Evolutionary conservation across 2,329 filamentous ascomycete genomes (phyloP).

Genomic region (Orbilia quercus): DNA sequence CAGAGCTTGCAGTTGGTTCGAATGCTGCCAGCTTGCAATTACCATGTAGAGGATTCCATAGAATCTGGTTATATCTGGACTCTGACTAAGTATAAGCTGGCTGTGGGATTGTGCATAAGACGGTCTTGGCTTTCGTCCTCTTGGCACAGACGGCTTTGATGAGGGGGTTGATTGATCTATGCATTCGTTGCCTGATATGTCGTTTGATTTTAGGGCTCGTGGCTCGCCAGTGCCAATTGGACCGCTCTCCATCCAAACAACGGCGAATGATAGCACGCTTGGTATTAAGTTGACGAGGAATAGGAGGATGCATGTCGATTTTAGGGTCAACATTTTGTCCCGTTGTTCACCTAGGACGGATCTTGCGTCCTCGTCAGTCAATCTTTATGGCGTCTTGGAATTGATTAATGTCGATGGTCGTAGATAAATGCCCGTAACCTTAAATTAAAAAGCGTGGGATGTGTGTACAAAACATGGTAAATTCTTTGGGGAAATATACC

Average conservation of each 20-base stretch:
- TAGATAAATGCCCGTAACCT: too few species aligned
- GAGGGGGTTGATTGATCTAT: too few species aligned
- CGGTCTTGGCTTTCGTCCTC: too few species aligned
- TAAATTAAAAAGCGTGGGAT: too few species aligned
- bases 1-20: slow-evolving; percentile 19
- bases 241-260: neutral
- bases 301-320: neutral
- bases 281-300: neutral
- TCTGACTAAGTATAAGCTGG: too few species aligned
- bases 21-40: slow-evolving; percentile 28
- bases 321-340: neutral
- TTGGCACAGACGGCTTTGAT: too few species aligned
- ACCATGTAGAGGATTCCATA: slow-evolving; percentile 3
- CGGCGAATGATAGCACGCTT: neutral
- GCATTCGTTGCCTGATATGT: neutral
- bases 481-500: too few species aligned
- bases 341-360: neutral
- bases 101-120: too few species aligned
- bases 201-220: neutral
- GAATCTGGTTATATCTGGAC: neutral
- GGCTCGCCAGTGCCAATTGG: neutral
- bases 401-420: too few species aligned
- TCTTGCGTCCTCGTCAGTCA: too few species aligned
- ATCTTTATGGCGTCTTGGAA: too few species aligned
- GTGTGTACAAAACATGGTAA: too few species aligned